Evolutionary conservation across 2,329 filamentous ascomycete genomes (phyloP), one percentile per base, ranked within the genome.

Genomic region (Aspergillus sp.): DNA sequence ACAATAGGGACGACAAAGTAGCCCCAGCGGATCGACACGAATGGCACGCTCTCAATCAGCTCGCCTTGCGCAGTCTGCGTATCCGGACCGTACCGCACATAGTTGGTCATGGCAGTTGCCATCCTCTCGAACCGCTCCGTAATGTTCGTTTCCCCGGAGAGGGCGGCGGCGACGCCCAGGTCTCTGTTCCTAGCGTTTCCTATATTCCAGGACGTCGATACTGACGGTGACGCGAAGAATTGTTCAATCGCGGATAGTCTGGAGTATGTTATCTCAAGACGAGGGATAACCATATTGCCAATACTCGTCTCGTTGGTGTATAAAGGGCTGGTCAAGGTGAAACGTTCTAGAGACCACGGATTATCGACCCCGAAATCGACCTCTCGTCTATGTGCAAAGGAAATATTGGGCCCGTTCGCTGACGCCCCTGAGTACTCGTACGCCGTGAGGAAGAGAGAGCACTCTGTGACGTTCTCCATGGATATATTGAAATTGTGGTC

Each of bases 11-110:
- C 62, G 46, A 62, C 45, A 1, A 65, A 60, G 53, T 60, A 67
- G 43, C 45, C 43, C 63, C 65, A 67, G 30, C 61, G 63, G 54
- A 67, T 65, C 4, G 54, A 62, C 38, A 67, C 59, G 50, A 54
- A 62, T 11, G 65, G 43, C 57, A 60, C 52, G 13, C 41, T 62
- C 31, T 54, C 50, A 19, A 65, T 17, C 7, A 54, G 31, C 22
- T 64, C 59, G 19, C 65, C 63, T 7, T 23, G 34, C 22, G 61
- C 59, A 31, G 57, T 17, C 31, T 49, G 61, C 22, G 51, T 38
- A 60, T 65, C 64, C 9, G 65, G 54, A 8, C 63, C 59, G 30
- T 60, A 56, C 15, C 65, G 63, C 30, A 67, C 31, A 47, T 59
- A 59, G 30, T 62, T 48, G 2, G 65, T 65, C 59, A 67, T 67